phyloP scores from a whole-genome alignment of 495 filamentous ascomycete genomes.

The Aspergillus heteromorphus region DNA sequence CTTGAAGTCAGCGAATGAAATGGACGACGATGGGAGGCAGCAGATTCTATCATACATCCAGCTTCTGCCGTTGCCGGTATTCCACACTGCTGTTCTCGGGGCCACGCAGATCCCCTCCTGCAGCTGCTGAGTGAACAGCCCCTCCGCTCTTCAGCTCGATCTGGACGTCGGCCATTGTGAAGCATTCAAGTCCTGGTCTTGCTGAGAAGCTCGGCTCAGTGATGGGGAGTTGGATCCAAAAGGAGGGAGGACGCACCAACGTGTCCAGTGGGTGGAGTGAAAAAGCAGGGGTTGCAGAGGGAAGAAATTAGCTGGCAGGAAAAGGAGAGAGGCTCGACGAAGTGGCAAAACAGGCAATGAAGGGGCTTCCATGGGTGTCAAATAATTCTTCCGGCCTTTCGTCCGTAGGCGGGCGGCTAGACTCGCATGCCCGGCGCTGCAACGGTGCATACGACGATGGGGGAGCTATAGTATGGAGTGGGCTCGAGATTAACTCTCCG shows the following conservation, averaged over 20 bases:
- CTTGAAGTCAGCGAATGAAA: not conserved
- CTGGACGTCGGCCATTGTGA: conserved; percentile 18
- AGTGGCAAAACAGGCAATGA: not conserved
- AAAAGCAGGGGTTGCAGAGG: not conserved
- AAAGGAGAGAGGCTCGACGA: not conserved
- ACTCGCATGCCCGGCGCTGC: not conserved
- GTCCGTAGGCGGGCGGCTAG: not conserved
- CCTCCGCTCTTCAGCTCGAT: conserved; percentile 21
- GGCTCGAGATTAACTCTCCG: too few relatives aligned
- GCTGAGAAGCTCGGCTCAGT: not conserved
- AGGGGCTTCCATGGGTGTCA: not conserved
- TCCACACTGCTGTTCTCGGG: conserved; percentile 11
- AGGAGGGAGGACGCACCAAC: too few relatives aligned
- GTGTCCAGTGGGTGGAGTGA: not conserved
- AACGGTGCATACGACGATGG: too few relatives aligned
- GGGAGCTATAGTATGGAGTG: too few relatives aligned
- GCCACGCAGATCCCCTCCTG: conserved; percentile 5
- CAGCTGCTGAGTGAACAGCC: conserved; percentile 16
- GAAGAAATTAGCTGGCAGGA: not conserved
- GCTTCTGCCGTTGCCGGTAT: conserved; percentile 20
- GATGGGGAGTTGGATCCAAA: too few relatives aligned
- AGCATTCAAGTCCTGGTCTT: not conserved
- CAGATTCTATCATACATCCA: conserved; percentile 13
- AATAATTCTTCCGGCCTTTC: not conserved
- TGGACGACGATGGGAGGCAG: not conserved